Evolutionary conservation across 768 basidiomycete genomes (phyloP), one percentile per base, ranked within the genome.

Genomic region (Cantharellus anzutake): DNA sequence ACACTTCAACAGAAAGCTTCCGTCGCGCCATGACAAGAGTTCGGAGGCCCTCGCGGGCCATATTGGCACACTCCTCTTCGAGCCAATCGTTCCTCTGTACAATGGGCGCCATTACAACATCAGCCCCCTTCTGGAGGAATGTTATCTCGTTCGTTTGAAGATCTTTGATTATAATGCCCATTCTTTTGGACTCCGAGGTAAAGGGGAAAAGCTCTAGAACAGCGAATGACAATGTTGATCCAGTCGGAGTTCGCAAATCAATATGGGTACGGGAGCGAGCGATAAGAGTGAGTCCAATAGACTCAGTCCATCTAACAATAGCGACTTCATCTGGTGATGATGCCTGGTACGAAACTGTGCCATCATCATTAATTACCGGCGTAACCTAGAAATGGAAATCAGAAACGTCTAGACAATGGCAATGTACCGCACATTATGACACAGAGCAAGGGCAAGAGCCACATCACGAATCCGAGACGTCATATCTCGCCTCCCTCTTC

Each of bases 241-340:
- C 86, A 3, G 76, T 68, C 0, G 88, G 83, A 0, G 82, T 82
- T 61, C 80, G 83, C 4, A 99, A 74, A 38, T 86, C 82, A 69
- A 98, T 94, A n/a, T 77, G 79, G 1, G 85, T 86, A 42, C 96
- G 88, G 68, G 96, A 91, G 37, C 96, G 86, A 67, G 82, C 83
- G 29, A 82, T 79, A 41, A 99, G 81, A 0, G 87, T 87, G 2
- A 99, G 74, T 0, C 94, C 94, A 63, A 98, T 86, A 0, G 90
- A 92, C 63, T 89, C 84, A 4, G 96, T 98, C 90, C 91, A 98
- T 62, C 82, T 83, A 42, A 99, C 94, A 65, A 99, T 98, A 50
- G 96, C 96, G 51, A 98, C 96, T 73, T 99, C 96, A 67, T 99
- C 96, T 0, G 96, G 96, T 1, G 96, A 99, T 0, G 93, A 94